These are phyloP conservation scores for Penicillium hesseltinei DNA, from an alignment of 2,329 filamentous ascomycete genomes.

Conservation along the genomic window DNA sequence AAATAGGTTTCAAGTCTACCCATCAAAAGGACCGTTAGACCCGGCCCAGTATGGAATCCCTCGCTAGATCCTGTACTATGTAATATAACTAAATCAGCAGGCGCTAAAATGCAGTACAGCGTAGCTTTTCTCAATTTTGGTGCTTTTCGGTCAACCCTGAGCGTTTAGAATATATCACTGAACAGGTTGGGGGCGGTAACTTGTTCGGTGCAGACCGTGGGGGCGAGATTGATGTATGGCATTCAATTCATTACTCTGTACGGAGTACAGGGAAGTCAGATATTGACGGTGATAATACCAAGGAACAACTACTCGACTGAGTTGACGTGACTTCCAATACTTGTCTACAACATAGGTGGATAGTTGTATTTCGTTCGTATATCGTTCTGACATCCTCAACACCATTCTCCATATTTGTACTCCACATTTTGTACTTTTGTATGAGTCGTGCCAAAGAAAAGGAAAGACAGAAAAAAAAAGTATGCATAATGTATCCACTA, in stretches of 20 bases:
- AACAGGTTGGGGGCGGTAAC: background rate
- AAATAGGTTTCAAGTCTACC: background rate
- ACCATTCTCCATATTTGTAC: background rate
- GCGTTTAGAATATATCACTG: background rate
- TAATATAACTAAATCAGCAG: background rate
- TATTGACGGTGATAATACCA: background rate
- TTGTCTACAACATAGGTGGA: background rate
- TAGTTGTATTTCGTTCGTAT: background rate
- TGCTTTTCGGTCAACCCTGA: background rate
- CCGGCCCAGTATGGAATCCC: background rate
- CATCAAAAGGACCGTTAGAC: slow-evolving; percentile 1
- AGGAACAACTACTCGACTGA: background rate
- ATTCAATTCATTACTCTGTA: background rate
- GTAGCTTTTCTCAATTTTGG: background rate
- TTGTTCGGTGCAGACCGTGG: background rate
- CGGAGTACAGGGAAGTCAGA: background rate
- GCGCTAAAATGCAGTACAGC: background rate
- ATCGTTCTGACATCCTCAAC: background rate
- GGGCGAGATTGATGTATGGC: background rate
- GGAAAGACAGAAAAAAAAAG: background rate
- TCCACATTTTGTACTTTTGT: background rate
- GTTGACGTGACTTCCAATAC: background rate
- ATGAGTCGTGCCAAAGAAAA: no score
- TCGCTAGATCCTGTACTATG: background rate
- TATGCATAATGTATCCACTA: background rate